These are phyloP conservation scores for Xylaria venustula DNA, from an alignment of 495 filamentous ascomycete genomes.

Conservation along the genomic window DNA sequence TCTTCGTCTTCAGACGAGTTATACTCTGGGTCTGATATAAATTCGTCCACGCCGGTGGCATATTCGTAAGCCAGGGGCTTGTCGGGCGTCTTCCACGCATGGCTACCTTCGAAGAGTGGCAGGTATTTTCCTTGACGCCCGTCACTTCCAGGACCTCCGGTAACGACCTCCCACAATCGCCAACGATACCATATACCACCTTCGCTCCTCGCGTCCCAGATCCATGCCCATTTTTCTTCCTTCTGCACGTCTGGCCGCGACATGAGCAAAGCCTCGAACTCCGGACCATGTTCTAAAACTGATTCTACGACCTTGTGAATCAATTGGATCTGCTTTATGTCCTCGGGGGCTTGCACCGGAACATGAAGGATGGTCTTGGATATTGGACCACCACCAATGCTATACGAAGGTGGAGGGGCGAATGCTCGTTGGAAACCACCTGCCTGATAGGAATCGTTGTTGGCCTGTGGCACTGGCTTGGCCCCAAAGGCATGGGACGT, in stretches of 20 bases:
- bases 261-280: slow-evolving; percentile 95
- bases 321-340: slow-evolving; percentile 75
- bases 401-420: slow-evolving; percentile 76
- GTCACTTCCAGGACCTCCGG: slow-evolving; percentile 44
- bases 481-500: slow-evolving; percentile 80
- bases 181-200: slow-evolving; percentile 87
- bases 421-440: slow-evolving; percentile 65
- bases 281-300: slow-evolving; percentile 73
- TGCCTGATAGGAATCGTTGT: slow-evolving; percentile 58
- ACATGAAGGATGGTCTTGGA: slow-evolving; percentile 60
- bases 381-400: slow-evolving; percentile 41
- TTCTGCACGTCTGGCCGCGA: slow-evolving; percentile 71
- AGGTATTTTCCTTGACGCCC: slow-evolving; percentile 43
- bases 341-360: slow-evolving; percentile 69
- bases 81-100: slow-evolving; percentile 71
- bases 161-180: slow-evolving; percentile 82
- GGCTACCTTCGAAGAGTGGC: slow-evolving; percentile 67
- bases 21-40: slow-evolving; percentile 81
- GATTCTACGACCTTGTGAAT: slow-evolving; percentile 88
- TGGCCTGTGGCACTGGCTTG: slow-evolving; percentile 56
- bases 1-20: slow-evolving; percentile 86
- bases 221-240: slow-evolving; percentile 89
- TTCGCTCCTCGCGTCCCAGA: slow-evolving; percentile 82
- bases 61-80: slow-evolving; percentile 69
- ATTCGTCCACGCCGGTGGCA: slow-evolving; percentile 67